A percentile compares a stretch with the other conserved stretches of the same genome.
phyloP scores from a whole-genome alignment of 331 rosid genomes.

The Rosa hybrid region DNA sequence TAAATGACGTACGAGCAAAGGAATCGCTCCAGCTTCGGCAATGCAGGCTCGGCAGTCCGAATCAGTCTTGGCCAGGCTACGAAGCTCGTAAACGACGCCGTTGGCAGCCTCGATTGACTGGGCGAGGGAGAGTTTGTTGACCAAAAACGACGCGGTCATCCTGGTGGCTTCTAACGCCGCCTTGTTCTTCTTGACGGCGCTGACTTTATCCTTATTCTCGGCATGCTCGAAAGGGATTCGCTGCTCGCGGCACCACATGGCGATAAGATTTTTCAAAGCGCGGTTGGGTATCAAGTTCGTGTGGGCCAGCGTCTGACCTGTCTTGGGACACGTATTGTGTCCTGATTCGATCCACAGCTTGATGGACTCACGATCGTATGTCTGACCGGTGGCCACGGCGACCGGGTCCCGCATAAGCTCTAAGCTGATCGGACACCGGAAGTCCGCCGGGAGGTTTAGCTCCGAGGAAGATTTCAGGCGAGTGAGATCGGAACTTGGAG shows the following conservation, averaged over 20 bases:
- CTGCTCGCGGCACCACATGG: conserved; percentile 84
- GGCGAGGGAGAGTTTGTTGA: conserved; percentile 45
- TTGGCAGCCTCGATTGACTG: conserved; percentile 40
- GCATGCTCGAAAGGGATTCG: conserved; percentile 57
- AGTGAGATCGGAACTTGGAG: conserved; percentile 19
- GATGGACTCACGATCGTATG: conserved; percentile 80
- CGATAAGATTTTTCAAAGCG: conserved; percentile 65
- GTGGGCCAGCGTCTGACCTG: conserved; percentile 80
- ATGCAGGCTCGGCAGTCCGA: conserved; percentile 78
- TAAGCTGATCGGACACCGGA: conserved; percentile 75
- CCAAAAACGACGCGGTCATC: conserved; percentile 74
- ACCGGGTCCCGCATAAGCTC: conserved; percentile 93
- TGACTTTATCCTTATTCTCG: conserved; percentile 28
- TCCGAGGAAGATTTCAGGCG: conserved; percentile 46
- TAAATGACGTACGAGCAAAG: conserved; percentile 54
- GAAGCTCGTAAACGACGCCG: conserved; percentile 80
- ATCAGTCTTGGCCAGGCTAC: conserved; percentile 67
- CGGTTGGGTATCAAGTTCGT: conserved; percentile 62
- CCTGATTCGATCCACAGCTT: conserved; percentile 81
- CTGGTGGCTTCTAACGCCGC: conserved; percentile 76
- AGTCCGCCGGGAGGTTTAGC: conserved; percentile 54
- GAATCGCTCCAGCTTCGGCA: conserved; percentile 79
- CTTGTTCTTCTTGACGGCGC: conserved; percentile 47
- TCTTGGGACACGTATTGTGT: conserved; percentile 91
- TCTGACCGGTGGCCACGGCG: conserved; percentile 93